A percentile compares a stretch with the other conserved stretches of the same genome.
Conservation (phyloP, 1,284 basidiomycete genomes). For the Irpex sp. region DNA sequence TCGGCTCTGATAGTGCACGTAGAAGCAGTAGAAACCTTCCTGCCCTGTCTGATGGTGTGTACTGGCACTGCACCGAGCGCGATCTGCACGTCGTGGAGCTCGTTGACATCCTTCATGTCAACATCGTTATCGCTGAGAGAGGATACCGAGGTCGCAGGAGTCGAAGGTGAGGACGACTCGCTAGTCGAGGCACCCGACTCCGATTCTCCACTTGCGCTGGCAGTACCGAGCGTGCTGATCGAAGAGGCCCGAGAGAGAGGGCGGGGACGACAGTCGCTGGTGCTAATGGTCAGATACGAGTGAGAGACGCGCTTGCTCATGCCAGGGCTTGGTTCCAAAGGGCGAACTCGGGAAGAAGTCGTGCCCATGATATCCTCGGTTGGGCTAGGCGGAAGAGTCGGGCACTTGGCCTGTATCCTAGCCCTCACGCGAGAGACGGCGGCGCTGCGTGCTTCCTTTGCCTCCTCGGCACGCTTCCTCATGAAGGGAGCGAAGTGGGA, state of each 20-base stretch:
- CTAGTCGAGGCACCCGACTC: slow-evolving; percentile 57
- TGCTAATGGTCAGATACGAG: slow-evolving; percentile 32
- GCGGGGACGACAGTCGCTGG: slow-evolving; percentile 17
- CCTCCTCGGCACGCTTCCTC: slow-evolving; percentile 25
- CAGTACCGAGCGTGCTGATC: slow-evolving; percentile 32
- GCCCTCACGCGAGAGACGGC: slow-evolving; percentile 58
- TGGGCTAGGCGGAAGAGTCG: slow-evolving; percentile 33
- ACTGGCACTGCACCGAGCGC: slow-evolving; percentile 37
- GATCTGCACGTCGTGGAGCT: slow-evolving; percentile 29
- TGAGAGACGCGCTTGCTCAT: slow-evolving; percentile 52
- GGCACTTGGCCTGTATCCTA: slow-evolving; percentile 41
- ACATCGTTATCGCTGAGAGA: slow-evolving; percentile 43
- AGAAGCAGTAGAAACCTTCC: slow-evolving; percentile 29
- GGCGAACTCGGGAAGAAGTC: slow-evolving; percentile 16
- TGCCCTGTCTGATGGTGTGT: slow-evolving; percentile 39
- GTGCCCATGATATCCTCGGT: slow-evolving; percentile 26
- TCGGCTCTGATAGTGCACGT: slow-evolving; percentile 25
- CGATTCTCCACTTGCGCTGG: slow-evolving; percentile 45
- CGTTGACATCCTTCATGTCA: slow-evolving; percentile 34
- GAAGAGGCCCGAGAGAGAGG: slow-evolving; percentile 24
- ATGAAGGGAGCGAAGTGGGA: slow-evolving; percentile 61
- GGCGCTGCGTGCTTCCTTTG: slow-evolving; percentile 41
- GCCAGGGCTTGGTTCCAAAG: slow-evolving; percentile 17
- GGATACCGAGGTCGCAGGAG: slow-evolving; percentile 41
- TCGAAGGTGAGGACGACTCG: slow-evolving; percentile 43